Percentiles rank a stretch among this genome's conserved stretches.
Conservation (phyloP, 371 early-diverging fungal species). For the Capillidium heterosporum region DNA sequence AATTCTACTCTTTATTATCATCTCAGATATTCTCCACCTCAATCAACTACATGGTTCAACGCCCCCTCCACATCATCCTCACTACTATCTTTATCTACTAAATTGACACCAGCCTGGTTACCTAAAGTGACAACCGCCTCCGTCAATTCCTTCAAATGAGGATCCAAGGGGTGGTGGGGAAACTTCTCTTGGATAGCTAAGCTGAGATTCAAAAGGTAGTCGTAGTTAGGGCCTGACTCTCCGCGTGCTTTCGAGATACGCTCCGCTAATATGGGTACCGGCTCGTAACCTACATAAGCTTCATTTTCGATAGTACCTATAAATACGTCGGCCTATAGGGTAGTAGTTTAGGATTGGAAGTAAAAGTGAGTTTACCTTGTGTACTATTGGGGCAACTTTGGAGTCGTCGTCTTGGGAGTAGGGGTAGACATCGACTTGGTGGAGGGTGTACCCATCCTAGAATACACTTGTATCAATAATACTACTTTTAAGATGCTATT, state of each 20-base stretch:
- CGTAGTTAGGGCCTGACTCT: constrained; percentile 43
- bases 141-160: not conserved
- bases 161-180: not conserved
- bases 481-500: constrained; percentile 2
- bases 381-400: constrained; percentile 27
- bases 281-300: constrained; percentile 60
- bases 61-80: too few relatives aligned
- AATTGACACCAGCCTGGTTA: not conserved
- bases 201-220: constrained; percentile 54
- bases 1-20: too few relatives aligned
- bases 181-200: constrained; percentile 14
- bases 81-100: not conserved
- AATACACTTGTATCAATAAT: constrained; percentile 6
- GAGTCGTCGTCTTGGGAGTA: constrained; percentile 20
- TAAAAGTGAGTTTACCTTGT: constrained; percentile 11
- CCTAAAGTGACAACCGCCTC: not conserved
- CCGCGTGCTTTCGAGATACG: constrained; percentile 52
- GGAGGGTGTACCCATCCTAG: constrained; percentile 56
- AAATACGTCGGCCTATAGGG: constrained; percentile 53
- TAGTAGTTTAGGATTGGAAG: not conserved
- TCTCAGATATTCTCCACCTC: too few relatives aligned
- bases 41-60: too few relatives aligned
- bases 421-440: constrained; percentile 47
- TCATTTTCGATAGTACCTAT: constrained; percentile 65
- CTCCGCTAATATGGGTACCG: constrained; percentile 41